Percentiles rank a stretch among this genome's conserved stretches.
Conservation (phyloP, 179 eudicot genomes). For the Silene noctiflora region DNA sequence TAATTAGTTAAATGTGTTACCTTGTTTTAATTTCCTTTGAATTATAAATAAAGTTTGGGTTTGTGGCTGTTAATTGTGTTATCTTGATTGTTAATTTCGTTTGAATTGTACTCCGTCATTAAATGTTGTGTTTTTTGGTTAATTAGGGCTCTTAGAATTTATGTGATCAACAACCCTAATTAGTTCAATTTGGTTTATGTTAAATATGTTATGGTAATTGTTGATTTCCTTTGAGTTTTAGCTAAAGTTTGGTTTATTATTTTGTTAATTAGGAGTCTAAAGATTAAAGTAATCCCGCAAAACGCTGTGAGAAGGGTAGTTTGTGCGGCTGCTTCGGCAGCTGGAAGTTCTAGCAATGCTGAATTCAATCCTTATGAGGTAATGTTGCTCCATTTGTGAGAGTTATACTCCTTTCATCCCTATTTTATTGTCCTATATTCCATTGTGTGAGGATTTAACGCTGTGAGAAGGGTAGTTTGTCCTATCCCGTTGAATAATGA, state of each 20-base stretch:
- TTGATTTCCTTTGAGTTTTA: neutral
- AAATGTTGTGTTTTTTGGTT: neutral
- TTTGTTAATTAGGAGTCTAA: neutral
- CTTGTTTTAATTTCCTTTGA: neutral
- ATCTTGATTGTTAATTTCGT: neutral
- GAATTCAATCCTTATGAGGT: constrained; percentile 81
- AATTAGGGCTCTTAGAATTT: neutral
- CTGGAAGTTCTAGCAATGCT: constrained; percentile 60
- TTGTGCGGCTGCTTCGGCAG: constrained; percentile 72
- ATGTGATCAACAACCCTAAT: neutral
- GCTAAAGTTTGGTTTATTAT: neutral
- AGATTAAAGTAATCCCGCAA: constrained; percentile 23
- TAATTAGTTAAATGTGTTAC: neutral
- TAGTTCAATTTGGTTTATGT: neutral
- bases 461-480: too few species aligned
- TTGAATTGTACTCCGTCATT: neutral
- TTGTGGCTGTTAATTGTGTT: neutral
- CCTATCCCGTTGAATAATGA: too few species aligned
- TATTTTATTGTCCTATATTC: neutral
- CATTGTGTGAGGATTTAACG: neutral
- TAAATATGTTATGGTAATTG: neutral
- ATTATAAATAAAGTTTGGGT: neutral
- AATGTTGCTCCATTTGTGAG: neutral
- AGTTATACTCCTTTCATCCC: neutral
- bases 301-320: constrained; percentile 25